Conservation (phyloP, 2,329 filamentous ascomycete genomes). For the Claviceps lovelessii region DNA sequence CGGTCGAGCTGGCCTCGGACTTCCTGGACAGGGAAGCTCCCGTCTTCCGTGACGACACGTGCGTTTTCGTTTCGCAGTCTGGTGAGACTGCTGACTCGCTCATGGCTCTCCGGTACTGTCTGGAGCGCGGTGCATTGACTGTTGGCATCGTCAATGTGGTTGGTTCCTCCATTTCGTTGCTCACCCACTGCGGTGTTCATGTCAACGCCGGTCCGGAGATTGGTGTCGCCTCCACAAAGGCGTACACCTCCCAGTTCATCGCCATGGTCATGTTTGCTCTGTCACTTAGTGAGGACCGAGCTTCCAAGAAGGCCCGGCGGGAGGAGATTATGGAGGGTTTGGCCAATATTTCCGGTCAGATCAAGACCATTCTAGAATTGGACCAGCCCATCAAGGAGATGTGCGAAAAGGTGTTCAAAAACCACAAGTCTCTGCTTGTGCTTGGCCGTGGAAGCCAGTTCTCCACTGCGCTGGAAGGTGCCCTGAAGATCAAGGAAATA, state of each 20-base stretch:
- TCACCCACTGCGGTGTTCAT: constrained; percentile 99
- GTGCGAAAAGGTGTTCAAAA: constrained; percentile 82
- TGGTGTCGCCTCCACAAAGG: constrained; percentile 97
- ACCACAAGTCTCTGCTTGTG: constrained; percentile 90
- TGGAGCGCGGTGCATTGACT: constrained; percentile 92
- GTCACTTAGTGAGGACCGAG: constrained; percentile 88
- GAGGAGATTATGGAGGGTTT: constrained; percentile 96
- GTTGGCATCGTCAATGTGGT: constrained; percentile 98
- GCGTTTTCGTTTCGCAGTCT: constrained; percentile 96
- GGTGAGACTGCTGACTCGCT: constrained; percentile 97
- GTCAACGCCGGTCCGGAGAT: constrained; percentile 98
- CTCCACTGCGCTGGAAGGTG: constrained; percentile 91
- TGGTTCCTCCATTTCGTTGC: constrained; percentile 93
- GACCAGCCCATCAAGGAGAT: constrained; percentile 90
- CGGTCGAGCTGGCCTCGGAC: constrained; percentile 92
- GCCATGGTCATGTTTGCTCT: constrained; percentile 99
- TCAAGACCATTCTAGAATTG: constrained; percentile 80
- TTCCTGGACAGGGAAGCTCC: constrained; percentile 94
- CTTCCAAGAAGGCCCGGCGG: constrained; percentile 80
- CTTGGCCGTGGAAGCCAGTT: constrained; percentile 92
- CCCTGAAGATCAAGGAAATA: constrained; percentile 99
- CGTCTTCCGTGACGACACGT: constrained; percentile 98
- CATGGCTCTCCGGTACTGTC: constrained; percentile 91
- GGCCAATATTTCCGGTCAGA: constrained; percentile 73
- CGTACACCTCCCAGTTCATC: constrained; percentile 97